Conservation (phyloP, 352 stramenopile genomes). For the Globisporangium mamillatum region DNA sequence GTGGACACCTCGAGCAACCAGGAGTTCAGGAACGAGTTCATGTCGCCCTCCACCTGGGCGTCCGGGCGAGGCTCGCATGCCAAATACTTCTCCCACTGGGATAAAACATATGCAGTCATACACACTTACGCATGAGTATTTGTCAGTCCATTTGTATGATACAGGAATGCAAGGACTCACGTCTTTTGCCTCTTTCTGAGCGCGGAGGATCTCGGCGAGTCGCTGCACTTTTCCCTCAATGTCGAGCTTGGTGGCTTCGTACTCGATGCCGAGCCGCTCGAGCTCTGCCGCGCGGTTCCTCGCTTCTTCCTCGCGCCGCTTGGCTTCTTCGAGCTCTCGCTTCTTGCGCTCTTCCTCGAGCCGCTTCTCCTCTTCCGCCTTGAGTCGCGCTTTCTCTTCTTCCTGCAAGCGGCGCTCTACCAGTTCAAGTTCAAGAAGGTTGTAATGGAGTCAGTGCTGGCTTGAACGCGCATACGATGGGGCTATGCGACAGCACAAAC, state of each 20-base stretch:
- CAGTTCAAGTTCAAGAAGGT: not conserved
- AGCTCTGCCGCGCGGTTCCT: constrained; percentile 66
- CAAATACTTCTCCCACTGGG: constrained; percentile 71
- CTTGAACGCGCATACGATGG: not conserved
- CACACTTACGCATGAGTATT: not conserved
- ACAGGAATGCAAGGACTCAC: constrained; percentile 20
- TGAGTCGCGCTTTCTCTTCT: constrained; percentile 59
- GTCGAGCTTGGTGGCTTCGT: constrained; percentile 47
- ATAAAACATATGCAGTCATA: not conserved
- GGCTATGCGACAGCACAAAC: not conserved
- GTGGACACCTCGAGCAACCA: constrained; percentile 61
- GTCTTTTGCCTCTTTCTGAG: constrained; percentile 63
- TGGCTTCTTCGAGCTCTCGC: constrained; percentile 53
- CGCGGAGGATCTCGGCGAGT: constrained; percentile 55
- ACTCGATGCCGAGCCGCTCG: constrained; percentile 48
- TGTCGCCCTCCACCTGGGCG: constrained; percentile 65
- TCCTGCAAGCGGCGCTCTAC: constrained; percentile 65
- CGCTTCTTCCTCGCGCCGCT: constrained; percentile 59
- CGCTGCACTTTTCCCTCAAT: constrained; percentile 59
- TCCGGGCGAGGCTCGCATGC: constrained; percentile 68
- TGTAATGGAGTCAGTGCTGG: not conserved
- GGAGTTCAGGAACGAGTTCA: constrained; percentile 82
- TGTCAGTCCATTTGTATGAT: not conserved
- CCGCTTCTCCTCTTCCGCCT: constrained; percentile 66
- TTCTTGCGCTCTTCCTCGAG: constrained; percentile 64